Percentiles rank a stretch among this genome's conserved stretches.
These are phyloP conservation scores for Punica granatum DNA, from an alignment of 345 rosid genomes.

Conservation along the genomic window DNA sequence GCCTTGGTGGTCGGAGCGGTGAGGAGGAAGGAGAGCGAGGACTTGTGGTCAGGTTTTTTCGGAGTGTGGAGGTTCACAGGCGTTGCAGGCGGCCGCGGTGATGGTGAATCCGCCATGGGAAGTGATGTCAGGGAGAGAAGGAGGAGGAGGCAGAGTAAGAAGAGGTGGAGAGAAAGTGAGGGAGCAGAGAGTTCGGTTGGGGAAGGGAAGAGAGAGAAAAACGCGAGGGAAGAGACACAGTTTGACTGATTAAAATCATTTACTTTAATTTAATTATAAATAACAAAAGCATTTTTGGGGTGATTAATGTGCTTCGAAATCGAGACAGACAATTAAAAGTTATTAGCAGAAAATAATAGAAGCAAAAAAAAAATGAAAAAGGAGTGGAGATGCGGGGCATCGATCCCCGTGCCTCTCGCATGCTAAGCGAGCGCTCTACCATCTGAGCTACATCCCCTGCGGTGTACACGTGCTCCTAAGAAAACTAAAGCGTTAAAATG, in stretches of 20 bases:
- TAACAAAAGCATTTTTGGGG: too few species aligned
- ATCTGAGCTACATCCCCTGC: constrained; percentile 70
- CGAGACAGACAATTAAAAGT: too few species aligned
- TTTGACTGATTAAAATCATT: neutral
- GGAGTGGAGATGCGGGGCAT: constrained; percentile 39
- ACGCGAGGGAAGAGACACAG: neutral
- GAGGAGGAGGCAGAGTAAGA: neutral
- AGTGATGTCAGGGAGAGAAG: neutral
- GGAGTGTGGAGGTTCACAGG: neutral
- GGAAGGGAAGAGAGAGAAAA: neutral
- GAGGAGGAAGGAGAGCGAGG: neutral
- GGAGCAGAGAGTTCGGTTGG: constrained; percentile 1
- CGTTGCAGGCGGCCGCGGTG: neutral
- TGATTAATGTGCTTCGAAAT: too few species aligned
- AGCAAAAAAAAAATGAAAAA: too few species aligned
- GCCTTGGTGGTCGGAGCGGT: constrained; percentile 4
- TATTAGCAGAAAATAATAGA: too few species aligned
- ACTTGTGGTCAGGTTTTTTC: neutral
- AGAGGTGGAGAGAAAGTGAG: neutral
- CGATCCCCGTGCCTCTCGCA: constrained; percentile 55
- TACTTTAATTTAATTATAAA: too few species aligned
- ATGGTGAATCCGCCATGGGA: neutral
- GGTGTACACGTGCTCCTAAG: too few species aligned
- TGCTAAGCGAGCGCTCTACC: constrained; percentile 67
- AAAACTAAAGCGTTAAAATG: too few species aligned